A percentile compares a stretch with the other conserved stretches of the same genome.
Evolutionary conservation across 495 filamentous ascomycete species (phyloP).

Genomic region (Trypethelium eluteriae): DNA sequence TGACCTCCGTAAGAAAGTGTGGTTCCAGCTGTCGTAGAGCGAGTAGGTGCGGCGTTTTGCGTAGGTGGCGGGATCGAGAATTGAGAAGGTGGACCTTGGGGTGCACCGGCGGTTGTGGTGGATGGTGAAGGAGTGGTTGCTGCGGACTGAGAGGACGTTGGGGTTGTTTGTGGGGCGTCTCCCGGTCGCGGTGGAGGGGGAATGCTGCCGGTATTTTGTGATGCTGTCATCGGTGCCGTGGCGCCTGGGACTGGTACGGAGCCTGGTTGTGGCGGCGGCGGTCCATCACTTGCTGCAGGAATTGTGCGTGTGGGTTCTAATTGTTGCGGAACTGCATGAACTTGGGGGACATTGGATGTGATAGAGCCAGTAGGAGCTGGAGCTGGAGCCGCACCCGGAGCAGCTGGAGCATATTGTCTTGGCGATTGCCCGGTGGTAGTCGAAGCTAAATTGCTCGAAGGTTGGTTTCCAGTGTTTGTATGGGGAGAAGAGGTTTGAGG

Average conservation of each 20-base stretch:
- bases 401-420: constrained; percentile 38
- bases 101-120: neutral
- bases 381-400: constrained; percentile 31
- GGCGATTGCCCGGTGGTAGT: constrained; percentile 31
- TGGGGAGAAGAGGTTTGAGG: constrained; percentile 41
- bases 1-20: constrained; percentile 2
- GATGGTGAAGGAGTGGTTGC: neutral
- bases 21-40: constrained; percentile 19
- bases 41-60: constrained; percentile 24
- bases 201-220: constrained; percentile 33
- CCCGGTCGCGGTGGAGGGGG: constrained; percentile 48
- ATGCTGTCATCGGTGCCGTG: constrained; percentile 25
- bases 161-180: constrained; percentile 25
- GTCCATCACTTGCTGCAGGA: constrained; percentile 29
- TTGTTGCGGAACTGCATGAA: constrained; percentile 10
- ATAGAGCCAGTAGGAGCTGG: constrained; percentile 28
- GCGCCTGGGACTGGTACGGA: constrained; percentile 38
- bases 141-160: neutral
- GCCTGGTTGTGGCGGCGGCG: constrained; percentile 57
- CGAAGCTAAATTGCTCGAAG: constrained; percentile 17
- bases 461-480: constrained; percentile 9
- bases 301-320: constrained; percentile 33
- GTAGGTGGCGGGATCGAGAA: constrained; percentile 23
- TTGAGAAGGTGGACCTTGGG: constrained; percentile 16
- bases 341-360: constrained; percentile 29